Conservation (phyloP, 345 rosid species). For the Ceriops tagal region DNA sequence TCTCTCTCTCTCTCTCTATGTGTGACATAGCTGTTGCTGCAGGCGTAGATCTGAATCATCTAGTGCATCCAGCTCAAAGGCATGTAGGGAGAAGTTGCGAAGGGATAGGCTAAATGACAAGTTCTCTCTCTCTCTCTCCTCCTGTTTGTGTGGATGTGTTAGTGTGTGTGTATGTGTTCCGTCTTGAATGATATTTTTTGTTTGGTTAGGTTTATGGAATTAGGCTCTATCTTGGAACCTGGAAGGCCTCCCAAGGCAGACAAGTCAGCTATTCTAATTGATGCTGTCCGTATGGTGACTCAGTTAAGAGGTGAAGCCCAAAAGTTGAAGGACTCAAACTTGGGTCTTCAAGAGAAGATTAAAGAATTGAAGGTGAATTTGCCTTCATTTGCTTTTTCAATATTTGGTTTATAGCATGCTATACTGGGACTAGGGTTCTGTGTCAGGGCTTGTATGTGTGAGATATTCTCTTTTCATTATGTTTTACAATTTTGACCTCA, state of each 20-base stretch:
- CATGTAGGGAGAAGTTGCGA: conserved; percentile 84
- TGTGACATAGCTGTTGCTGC: conserved; percentile 45
- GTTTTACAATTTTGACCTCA: not conserved
- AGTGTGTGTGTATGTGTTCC: no score
- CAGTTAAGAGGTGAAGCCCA: conserved; percentile 71
- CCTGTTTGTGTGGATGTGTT: not conserved
- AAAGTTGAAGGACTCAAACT: conserved; percentile 74
- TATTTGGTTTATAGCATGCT: not conserved
- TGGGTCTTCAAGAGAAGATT: conserved; percentile 72
- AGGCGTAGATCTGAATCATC: conserved; percentile 41
- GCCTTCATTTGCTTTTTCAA: not conserved
- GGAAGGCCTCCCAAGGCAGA: conserved; percentile 77
- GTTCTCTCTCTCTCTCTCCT: conserved; percentile 30
- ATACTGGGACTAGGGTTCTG: not conserved
- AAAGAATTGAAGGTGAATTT: conserved; percentile 69
- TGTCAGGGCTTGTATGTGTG: not conserved
- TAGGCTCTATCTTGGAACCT: conserved; percentile 77
- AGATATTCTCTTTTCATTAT: conserved; percentile 2
- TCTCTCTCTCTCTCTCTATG: conserved; percentile 9
- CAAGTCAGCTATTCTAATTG: conserved; percentile 77
- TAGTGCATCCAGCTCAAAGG: conserved; percentile 76
- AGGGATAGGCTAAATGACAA: conserved; percentile 81
- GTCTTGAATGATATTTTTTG: conserved; percentile 1
- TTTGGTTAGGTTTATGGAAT: conserved; percentile 62
- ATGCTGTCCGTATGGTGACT: conserved; percentile 74